These are phyloP conservation scores for Gyromitra esculenta DNA, from an alignment of 2,329 filamentous ascomycete genomes.

Conservation along the genomic window DNA sequence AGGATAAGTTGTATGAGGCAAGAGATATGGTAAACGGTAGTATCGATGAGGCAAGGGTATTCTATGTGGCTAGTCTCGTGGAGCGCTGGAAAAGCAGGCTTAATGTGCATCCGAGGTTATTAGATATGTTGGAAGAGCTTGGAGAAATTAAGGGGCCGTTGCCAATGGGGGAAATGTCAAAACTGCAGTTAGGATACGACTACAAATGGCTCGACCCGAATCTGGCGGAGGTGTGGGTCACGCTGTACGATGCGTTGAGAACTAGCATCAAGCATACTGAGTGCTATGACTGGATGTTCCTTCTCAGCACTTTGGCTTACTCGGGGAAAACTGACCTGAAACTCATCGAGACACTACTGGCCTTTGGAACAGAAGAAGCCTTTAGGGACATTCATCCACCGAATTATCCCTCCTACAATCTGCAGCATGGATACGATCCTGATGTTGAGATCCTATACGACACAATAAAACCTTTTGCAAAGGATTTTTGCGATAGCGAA, in stretches of 20 bases:
- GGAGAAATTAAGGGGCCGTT: constrained; percentile 16
- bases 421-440: constrained; percentile 41
- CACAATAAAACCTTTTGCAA: not conserved
- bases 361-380: constrained; percentile 56
- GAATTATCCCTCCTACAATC: constrained; percentile 22
- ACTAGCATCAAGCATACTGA: constrained; percentile 18
- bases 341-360: constrained; percentile 59
- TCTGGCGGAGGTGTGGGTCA: constrained; percentile 28
- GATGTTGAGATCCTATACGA: not conserved
- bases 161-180: not conserved
- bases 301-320: constrained; percentile 58
- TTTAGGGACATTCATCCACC: constrained; percentile 49
- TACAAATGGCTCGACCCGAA: constrained; percentile 25
- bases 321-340: constrained; percentile 53
- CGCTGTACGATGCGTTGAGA: constrained; percentile 25
- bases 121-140: not conserved
- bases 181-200: constrained; percentile 29
- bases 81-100: not conserved
- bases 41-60: constrained; percentile 22
- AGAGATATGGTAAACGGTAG: constrained; percentile 57
- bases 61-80: constrained; percentile 18
- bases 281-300: constrained; percentile 58
- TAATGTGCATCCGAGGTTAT: not conserved
- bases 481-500: constrained; percentile 21
- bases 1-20: constrained; percentile 59